These are phyloP conservation scores for Asterella californica DNA, from an alignment of 225 moss, liverwort and hornwort genomes.

Conservation along the genomic window DNA sequence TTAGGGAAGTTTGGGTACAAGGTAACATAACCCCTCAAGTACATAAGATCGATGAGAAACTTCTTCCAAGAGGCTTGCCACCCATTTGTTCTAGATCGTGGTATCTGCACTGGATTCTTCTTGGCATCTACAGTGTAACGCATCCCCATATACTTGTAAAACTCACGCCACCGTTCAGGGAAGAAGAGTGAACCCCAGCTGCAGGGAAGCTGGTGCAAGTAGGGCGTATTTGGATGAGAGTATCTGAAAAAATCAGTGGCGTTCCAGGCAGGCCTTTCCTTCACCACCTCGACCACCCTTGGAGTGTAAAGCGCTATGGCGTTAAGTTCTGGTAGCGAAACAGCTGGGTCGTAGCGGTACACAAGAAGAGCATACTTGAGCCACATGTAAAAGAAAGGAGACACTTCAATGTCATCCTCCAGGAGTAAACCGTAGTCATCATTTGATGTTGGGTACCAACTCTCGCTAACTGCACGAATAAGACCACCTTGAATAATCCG, in stretches of 20 bases:
- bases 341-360: conserved; percentile 85
- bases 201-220: conserved; percentile 91
- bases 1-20: conserved; percentile 97
- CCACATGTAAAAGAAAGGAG: conserved; percentile 98
- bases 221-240: conserved; percentile 77
- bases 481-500: conserved; percentile 89
- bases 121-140: conserved; percentile 81
- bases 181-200: conserved; percentile 96
- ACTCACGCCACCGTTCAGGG: conserved; percentile 85
- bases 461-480: conserved; percentile 94
- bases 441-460: conserved; percentile 88
- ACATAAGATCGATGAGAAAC: conserved; percentile 91
- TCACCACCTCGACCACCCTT: conserved; percentile 86
- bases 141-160: conserved; percentile 91
- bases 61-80: conserved; percentile 99
- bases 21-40: conserved; percentile 85
- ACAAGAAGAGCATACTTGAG: conserved; percentile 82
- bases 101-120: conserved; percentile 80
- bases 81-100: conserved; percentile 85
- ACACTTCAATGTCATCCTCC: conserved; percentile 97
- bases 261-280: conserved; percentile 83
- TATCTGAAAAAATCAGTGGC: conserved; percentile 69
- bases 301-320: conserved; percentile 91
- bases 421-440: conserved; percentile 83
- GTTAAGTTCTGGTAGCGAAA: conserved; percentile 73